phyloP scores from a whole-genome alignment of 129 eudicot genomes.

The carrot (Daucus carota) region DNA sequence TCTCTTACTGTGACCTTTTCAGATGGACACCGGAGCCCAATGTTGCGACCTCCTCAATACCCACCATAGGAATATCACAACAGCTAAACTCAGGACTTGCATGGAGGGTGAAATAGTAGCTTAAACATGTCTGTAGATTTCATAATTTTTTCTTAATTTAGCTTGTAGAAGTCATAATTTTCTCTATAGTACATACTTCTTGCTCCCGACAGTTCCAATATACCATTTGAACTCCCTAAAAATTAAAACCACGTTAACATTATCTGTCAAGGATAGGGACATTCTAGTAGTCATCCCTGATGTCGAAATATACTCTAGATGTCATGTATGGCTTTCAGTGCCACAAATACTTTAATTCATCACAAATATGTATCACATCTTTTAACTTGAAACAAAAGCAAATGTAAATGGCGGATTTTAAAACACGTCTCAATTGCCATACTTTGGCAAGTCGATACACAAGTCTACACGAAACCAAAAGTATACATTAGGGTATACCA shows the following conservation, averaged over 20 bases:
- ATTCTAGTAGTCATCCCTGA: not conserved
- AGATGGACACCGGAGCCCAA: conserved; percentile 54
- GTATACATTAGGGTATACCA: conserved; percentile 9
- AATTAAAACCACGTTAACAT: not conserved
- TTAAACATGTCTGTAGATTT: conserved; percentile 10
- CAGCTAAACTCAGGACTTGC: conserved; percentile 45
- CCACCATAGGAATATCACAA: conserved; percentile 18
- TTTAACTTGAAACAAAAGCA: not conserved
- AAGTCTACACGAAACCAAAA: conserved; percentile 9
- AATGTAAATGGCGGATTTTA: not conserved
- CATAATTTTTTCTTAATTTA: not conserved
- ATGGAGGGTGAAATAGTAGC: conserved; percentile 44
- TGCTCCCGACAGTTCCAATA: not conserved
- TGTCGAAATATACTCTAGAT: no score
- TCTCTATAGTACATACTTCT: not conserved
- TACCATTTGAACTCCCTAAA: not conserved
- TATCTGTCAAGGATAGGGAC: not conserved
- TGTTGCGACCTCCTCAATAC: conserved; percentile 46
- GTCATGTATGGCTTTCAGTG: not conserved
- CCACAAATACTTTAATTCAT: not conserved
- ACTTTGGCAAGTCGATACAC: not conserved
- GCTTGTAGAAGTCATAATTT: not conserved
- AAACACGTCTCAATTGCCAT: not conserved
- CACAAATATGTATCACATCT: not conserved
- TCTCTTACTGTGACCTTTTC: not conserved